Conservation (phyloP, 306 rosid species). For the Sicyos baderoa region DNA sequence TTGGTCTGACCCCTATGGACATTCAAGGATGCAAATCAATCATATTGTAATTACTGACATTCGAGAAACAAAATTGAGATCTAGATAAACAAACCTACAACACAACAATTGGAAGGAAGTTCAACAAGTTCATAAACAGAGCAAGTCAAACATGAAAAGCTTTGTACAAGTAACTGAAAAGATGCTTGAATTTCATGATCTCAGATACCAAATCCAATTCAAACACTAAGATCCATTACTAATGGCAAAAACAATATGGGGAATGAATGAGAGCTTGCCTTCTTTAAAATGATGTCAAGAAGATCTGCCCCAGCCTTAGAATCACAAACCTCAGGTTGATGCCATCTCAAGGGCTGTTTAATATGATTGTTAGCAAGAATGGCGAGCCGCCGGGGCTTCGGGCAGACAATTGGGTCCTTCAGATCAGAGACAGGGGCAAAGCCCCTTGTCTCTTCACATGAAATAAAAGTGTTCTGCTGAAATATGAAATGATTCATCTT, state of each 20-base stretch:
- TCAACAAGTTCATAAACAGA: background rate
- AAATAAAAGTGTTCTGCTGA: constrained; percentile 70
- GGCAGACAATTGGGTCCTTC: constrained; percentile 61
- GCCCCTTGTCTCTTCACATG: constrained; percentile 52
- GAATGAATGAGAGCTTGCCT: constrained; percentile 28
- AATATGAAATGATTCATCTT: constrained; percentile 61
- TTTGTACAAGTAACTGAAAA: background rate
- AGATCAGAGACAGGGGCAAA: constrained; percentile 36
- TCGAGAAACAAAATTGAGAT: background rate
- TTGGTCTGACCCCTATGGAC: constrained; percentile 38
- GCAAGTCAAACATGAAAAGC: background rate
- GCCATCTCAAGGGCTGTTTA: constrained; percentile 45
- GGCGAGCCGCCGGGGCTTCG: constrained; percentile 74
- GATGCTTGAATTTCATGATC: background rate
- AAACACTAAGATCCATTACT: background rate
- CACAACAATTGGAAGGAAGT: background rate
- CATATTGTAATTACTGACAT: background rate
- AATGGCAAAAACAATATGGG: background rate
- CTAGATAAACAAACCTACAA: background rate
- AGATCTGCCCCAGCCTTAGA: constrained; percentile 82
- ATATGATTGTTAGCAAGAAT: constrained; percentile 35
- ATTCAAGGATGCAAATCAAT: background rate
- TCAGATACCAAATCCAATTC: background rate
- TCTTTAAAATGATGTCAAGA: constrained; percentile 59
- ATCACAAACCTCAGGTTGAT: constrained; percentile 24